These are phyloP conservation scores for Cryomyces minteri DNA, from an alignment of 495 filamentous ascomycete genomes.

Conservation along the genomic window DNA sequence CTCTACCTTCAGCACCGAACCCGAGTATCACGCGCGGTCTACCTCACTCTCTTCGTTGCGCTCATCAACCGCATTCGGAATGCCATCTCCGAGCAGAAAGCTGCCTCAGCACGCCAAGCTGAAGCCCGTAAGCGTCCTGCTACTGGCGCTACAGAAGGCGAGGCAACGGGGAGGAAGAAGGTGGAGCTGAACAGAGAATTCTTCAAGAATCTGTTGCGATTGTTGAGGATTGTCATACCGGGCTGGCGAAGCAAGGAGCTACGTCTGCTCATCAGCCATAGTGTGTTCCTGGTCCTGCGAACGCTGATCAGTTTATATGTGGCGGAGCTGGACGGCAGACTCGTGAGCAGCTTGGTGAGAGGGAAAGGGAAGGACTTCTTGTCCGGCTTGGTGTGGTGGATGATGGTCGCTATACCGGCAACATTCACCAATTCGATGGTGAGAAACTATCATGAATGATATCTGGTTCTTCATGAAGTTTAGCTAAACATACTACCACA, in stretches of 20 bases:
- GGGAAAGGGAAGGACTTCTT: constrained; percentile 87
- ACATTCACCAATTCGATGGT: constrained; percentile 99
- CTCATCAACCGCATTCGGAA: constrained; percentile 78
- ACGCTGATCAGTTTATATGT: constrained; percentile 91
- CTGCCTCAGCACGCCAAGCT: constrained; percentile 55
- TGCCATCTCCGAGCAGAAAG: constrained; percentile 85
- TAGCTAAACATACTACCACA: background rate
- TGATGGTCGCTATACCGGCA: constrained; percentile 91
- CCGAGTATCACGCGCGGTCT: constrained; percentile 75
- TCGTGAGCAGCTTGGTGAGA: constrained; percentile 80
- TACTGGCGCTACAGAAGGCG: constrained; percentile 29
- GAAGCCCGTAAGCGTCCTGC: constrained; percentile 36
- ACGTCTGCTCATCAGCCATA: constrained; percentile 68
- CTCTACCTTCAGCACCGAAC: constrained; percentile 77
- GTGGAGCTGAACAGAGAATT: constrained; percentile 93
- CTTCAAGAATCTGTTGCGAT: constrained; percentile 62
- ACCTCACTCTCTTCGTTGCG: constrained; percentile 77
- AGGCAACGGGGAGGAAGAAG: constrained; percentile 45
- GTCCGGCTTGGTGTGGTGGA: constrained; percentile 88
- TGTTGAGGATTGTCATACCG: constrained; percentile 77
- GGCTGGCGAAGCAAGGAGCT: constrained; percentile 80
- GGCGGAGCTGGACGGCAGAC: constrained; percentile 79
- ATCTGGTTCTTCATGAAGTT: background rate
- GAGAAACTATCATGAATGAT: constrained; percentile 28
- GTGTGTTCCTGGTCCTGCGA: constrained; percentile 58